Evolutionary conservation across 352 stramenopile species (phyloP).

Genomic region (Blastocystis sp.): DNA sequence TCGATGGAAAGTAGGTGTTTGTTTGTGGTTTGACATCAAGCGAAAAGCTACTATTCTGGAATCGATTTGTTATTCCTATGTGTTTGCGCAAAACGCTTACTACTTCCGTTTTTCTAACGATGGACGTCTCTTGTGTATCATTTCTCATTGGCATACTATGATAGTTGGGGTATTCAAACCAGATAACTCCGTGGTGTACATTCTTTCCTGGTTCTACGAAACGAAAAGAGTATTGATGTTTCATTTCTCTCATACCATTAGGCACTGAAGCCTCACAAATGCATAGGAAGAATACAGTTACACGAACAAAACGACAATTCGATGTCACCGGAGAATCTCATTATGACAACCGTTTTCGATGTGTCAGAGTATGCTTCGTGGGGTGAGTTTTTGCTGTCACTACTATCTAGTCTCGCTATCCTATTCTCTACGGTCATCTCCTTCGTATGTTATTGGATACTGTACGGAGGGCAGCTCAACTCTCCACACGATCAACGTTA

Average conservation of each 20-base stretch:
- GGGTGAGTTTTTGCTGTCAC: neutral
- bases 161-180: neutral
- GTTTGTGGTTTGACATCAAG: neutral
- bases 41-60: neutral
- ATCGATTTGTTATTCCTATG: neutral
- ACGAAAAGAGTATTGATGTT: neutral
- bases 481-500: neutral
- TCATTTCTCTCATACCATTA: neutral
- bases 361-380: neutral
- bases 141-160: neutral
- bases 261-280: neutral
- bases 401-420: neutral
- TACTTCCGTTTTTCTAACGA: slow-evolving; percentile 1
- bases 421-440: neutral
- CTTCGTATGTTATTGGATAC: neutral
- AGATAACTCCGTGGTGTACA: neutral
- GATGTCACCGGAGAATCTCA: too few species aligned
- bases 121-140: neutral
- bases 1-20: neutral
- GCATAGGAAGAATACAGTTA: neutral
- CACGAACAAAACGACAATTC: neutral
- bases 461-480: neutral
- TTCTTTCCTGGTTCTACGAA: neutral
- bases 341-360: neutral
- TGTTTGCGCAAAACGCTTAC: neutral